These are phyloP conservation scores for Neonectria magnoliae DNA, from an alignment of 2,329 filamentous ascomycete species.

Conservation along the genomic window DNA sequence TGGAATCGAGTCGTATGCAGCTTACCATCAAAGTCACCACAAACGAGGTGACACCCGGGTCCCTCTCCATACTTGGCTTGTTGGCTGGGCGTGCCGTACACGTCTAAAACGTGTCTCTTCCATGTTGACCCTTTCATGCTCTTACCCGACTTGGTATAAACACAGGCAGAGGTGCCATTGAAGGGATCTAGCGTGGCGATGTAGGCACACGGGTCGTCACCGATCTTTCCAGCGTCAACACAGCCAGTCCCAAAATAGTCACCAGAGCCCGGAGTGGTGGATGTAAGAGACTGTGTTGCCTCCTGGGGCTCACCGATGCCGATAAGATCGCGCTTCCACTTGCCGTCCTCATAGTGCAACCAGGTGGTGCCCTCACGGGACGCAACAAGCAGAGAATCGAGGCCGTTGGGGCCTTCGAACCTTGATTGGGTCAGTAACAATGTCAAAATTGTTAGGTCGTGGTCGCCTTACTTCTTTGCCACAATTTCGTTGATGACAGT, in stretches of 20 bases:
- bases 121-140: not conserved
- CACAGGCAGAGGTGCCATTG: conserved; percentile 1
- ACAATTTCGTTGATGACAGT: not conserved
- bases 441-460: too few species aligned
- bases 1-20: not conserved
- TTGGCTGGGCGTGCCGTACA: conserved; percentile 18
- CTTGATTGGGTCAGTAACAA: not conserved
- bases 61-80: conserved; percentile 9
- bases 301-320: conserved; percentile 14
- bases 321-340: conserved; percentile 18
- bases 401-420: not conserved
- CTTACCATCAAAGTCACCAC: not conserved
- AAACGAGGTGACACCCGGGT: conserved; percentile 9
- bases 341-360: conserved; percentile 13
- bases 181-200: conserved; percentile 6
- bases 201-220: conserved; percentile 19
- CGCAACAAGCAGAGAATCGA: conserved; percentile 14
- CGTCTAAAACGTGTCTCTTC: conserved; percentile 20
- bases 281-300: conserved; percentile 1
- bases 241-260: conserved; percentile 15
- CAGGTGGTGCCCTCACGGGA: conserved; percentile 15
- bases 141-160: not conserved
- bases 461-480: not conserved
- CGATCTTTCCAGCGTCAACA: conserved; percentile 12
- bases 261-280: conserved; percentile 8